These are phyloP conservation scores for Alternaria incomplexa DNA, from an alignment of 2,329 filamentous ascomycete species.

Conservation along the genomic window DNA sequence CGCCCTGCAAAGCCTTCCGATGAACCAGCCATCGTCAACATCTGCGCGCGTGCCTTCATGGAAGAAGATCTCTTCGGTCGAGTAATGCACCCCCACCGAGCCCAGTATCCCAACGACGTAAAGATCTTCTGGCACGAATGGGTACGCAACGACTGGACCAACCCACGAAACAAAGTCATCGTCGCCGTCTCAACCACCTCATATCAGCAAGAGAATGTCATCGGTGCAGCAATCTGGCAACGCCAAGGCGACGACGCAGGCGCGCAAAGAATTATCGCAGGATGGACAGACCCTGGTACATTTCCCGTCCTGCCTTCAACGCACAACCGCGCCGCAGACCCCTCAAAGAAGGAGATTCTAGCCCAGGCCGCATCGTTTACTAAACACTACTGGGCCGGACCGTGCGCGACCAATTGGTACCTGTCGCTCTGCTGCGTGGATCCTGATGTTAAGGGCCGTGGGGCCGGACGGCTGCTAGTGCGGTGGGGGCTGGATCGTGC, in stretches of 20 bases:
- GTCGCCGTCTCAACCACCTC: conserved; percentile 10
- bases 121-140: conserved; percentile 28
- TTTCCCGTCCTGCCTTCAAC: not conserved
- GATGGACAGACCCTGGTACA: conserved; percentile 8
- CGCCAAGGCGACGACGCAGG: conserved; percentile 25
- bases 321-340: conserved; percentile 28
- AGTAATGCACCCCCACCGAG: conserved; percentile 34
- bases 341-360: conserved; percentile 15
- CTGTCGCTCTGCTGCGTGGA: conserved; percentile 40
- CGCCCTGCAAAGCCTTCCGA: conserved; percentile 22
- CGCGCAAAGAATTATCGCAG: conserved; percentile 11
- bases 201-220: conserved; percentile 17
- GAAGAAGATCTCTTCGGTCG: conserved; percentile 37
- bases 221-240: conserved; percentile 30
- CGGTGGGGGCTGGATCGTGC: conserved; percentile 52
- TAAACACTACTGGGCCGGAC: conserved; percentile 19
- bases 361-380: conserved; percentile 5
- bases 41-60: conserved; percentile 35
- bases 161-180: conserved; percentile 14
- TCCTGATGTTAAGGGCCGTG: conserved; percentile 49
- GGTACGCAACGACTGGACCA: conserved; percentile 20
- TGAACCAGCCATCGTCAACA: conserved; percentile 20
- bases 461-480: conserved; percentile 49
- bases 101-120: conserved; percentile 29
- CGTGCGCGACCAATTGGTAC: not conserved